Percentiles rank a stretch among this genome's conserved stretches.
Conservation (phyloP, 768 basidiomycete genomes). For the Leccinum boreale region DNA sequence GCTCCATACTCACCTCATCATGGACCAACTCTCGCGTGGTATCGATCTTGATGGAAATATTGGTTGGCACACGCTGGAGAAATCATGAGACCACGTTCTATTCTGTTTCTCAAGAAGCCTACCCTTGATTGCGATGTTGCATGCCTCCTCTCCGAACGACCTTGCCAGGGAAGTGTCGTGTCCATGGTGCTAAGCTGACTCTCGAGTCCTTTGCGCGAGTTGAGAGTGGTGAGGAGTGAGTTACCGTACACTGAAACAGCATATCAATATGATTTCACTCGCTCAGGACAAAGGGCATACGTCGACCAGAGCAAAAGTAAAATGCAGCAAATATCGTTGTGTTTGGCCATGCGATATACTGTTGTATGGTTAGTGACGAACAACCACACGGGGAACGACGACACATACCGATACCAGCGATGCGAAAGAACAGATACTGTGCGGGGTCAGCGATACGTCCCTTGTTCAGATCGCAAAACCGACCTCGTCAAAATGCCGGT, state of each 20-base stretch:
- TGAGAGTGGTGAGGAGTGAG: conserved; percentile 58
- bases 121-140: not conserved
- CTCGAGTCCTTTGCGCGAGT: conserved; percentile 49
- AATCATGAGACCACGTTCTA: not conserved
- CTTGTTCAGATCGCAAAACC: not conserved
- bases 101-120: not conserved
- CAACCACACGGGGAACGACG: not conserved
- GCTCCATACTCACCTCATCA: not conserved
- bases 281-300: conserved; percentile 35
- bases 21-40: not conserved
- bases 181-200: conserved; percentile 4
- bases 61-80: not conserved
- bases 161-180: conserved; percentile 16
- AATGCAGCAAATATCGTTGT: conserved; percentile 58
- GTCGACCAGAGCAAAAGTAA: conserved; percentile 56
- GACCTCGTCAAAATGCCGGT: conserved; percentile 33
- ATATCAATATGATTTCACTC: not conserved
- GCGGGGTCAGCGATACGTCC: conserved; percentile 2
- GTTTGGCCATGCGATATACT: conserved; percentile 47
- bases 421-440: conserved; percentile 48
- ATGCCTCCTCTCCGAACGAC: not conserved
- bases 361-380: not conserved
- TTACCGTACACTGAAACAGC: conserved; percentile 46
- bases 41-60: not conserved
- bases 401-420: conserved; percentile 48